Conservation (phyloP, 2,329 filamentous ascomycete species). For the Fusarium sambucinum region DNA sequence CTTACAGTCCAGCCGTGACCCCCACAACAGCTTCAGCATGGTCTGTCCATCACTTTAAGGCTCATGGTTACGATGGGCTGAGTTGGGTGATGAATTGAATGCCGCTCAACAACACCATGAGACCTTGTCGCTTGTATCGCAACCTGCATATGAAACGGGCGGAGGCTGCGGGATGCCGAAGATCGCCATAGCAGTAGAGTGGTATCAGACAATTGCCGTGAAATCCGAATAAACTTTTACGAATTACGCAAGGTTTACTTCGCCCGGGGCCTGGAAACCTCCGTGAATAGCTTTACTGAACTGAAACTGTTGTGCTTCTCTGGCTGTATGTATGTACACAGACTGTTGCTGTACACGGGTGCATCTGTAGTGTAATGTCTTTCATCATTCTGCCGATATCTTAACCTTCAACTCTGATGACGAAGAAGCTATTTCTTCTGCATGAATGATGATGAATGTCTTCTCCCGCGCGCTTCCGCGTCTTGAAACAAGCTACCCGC, state of each 20-base stretch:
- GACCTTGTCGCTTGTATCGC: not conserved
- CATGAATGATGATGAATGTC: slow-evolving; percentile 1
- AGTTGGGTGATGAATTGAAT: not conserved
- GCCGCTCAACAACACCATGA: not conserved
- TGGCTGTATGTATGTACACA: not conserved
- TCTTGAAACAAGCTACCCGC: slow-evolving; percentile 36
- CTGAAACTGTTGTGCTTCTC: not conserved
- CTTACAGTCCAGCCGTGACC: slow-evolving; percentile 11
- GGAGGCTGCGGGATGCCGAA: slow-evolving; percentile 17
- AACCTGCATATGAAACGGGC: not conserved
- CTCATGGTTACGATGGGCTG: not conserved
- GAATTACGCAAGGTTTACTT: slow-evolving; percentile 6
- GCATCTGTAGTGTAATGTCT: slow-evolving; percentile 12
- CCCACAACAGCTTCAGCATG: slow-evolving; percentile 25
- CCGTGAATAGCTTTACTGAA: not conserved
- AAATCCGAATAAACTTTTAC: slow-evolving; percentile 19
- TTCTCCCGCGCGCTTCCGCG: slow-evolving; percentile 19
- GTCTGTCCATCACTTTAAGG: slow-evolving; percentile 8
- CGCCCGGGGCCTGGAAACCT: slow-evolving; percentile 18
- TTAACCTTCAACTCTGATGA: slow-evolving; percentile 14
- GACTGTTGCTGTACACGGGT: slow-evolving; percentile 1
- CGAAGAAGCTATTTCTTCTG: slow-evolving; percentile 13
- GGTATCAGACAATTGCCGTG: not conserved
- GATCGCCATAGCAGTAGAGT: slow-evolving; percentile 12
- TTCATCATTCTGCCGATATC: slow-evolving; percentile 10